phyloP scores from a whole-genome alignment of 345 rosid genomes.

The Salix purpurea region DNA sequence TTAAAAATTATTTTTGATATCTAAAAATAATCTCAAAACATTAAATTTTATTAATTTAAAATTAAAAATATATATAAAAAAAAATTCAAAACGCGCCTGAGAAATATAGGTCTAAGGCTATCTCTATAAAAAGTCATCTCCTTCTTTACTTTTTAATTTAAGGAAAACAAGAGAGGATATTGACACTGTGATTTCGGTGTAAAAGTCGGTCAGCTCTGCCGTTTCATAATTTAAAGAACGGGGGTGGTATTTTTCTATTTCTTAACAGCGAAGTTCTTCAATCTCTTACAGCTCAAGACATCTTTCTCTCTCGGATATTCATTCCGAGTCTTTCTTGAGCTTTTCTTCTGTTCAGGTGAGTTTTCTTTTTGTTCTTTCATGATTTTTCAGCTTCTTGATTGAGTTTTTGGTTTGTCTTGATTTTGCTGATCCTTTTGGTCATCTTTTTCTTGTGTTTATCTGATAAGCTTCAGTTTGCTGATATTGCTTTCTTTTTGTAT shows the following conservation, averaged over 20 bases:
- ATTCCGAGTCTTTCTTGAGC: neutral
- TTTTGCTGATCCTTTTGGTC: neutral
- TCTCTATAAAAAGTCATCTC: no score
- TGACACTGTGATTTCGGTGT: neutral
- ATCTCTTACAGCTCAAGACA: no score
- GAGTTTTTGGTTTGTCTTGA: neutral
- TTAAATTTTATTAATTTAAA: no score
- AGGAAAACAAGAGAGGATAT: neutral
- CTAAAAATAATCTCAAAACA: no score
- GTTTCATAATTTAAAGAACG: neutral
- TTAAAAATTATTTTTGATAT: no score
- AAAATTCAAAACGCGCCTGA: no score
- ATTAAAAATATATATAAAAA: no score
- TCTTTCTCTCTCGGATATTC: neutral
- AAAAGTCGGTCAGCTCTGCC: neutral
- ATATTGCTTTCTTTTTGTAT: slow-evolving; percentile 2
- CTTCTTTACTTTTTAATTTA: no score
- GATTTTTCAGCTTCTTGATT: neutral
- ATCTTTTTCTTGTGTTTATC: neutral
- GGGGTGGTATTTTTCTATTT: no score
- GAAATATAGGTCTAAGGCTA: no score
- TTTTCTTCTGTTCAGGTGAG: neutral
- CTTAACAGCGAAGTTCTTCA: neutral
- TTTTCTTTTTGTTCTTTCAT: neutral
- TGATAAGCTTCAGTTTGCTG: neutral